Base-by-base conservation (phyloP, 2,329 filamentous ascomycete species). In the Calonectria honghensis region DNA sequence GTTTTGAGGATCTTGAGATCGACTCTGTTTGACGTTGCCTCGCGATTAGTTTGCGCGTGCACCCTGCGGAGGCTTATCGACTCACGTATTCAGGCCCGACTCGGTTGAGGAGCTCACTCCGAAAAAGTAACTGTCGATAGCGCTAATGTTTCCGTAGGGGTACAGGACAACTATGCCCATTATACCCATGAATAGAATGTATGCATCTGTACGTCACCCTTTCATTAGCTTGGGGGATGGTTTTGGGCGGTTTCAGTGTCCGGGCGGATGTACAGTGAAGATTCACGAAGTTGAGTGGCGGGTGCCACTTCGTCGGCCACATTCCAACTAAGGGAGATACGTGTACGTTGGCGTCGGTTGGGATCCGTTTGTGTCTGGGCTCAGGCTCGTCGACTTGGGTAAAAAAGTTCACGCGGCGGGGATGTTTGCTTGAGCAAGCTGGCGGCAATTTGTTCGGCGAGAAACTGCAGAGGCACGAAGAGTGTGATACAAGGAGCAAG, bases 31-130 rank as follows among this genome's bases (percentile, higher is more conserved):
- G 18, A 10, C 29, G 6, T 37, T 29, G 57, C 14, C 7, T 20
- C 24, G 54, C 37, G 27, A 61, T 79, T 75, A 79, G 74, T 52
- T 37, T 13, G 48, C 2, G n/a, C 52, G n/a, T 20, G 29, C 14
- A 68, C 41, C 35, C 27, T 63, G 24, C 18, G 14, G 39, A 29
- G 6, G 4, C 3, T 37, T 39, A 57, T 20, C 1, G 45, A 82
- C 85, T 63, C 73, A 90, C 87, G 87, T 86, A 75, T 89, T 90
- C 31, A 90, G 79, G 0, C 89, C 89, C 0, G 88, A 89, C 76
- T 88, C 87, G 6, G 89, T 90, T 0, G 87, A 86, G 2, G 85
- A 84, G 77, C 88, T 90, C 73, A 84, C 85, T 20, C 88, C 88
- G 48, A 90, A 87, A 80, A 90, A 88, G 79, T 87, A 89, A 29